phyloP scores from a whole-genome alignment of 169 alveolate species.

The Plasmodium gonderi region DNA sequence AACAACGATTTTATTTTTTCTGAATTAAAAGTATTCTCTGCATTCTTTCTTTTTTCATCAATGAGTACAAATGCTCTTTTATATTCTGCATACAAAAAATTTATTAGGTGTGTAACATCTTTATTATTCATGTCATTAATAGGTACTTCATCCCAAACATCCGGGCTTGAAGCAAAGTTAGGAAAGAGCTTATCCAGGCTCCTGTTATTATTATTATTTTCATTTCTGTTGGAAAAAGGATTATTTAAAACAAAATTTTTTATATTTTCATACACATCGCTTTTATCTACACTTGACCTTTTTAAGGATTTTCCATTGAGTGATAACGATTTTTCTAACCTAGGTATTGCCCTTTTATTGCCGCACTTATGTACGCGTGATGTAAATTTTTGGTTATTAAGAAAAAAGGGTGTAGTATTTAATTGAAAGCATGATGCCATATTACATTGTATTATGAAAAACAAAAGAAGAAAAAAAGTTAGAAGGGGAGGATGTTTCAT shows the following conservation, averaged over 20 bases:
- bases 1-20: constrained; percentile 59
- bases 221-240: background rate
- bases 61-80: constrained; percentile 32
- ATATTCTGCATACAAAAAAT: constrained; percentile 37
- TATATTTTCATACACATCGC: constrained; percentile 47
- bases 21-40: constrained; percentile 9
- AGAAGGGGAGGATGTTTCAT: constrained; percentile 41
- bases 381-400: constrained; percentile 6
- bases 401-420: constrained; percentile 23
- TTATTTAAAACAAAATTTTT: constrained; percentile 10
- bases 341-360: constrained; percentile 6
- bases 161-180: constrained; percentile 18
- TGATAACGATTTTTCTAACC: constrained; percentile 32
- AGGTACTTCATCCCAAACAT: constrained; percentile 45
- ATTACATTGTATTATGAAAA: constrained; percentile 1
- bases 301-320: background rate
- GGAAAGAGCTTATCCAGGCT: constrained; percentile 6
- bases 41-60: constrained; percentile 32
- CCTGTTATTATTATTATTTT: constrained; percentile 14
- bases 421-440: constrained; percentile 54
- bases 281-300: constrained; percentile 32
- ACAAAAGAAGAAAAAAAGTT: constrained; percentile 4
- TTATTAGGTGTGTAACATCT: constrained; percentile 39
- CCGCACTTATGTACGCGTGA: constrained; percentile 3
- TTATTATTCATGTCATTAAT: constrained; percentile 37